phyloP scores from a whole-genome alignment of 371 early-diverging fungal species.

The Mucor piriformis region DNA sequence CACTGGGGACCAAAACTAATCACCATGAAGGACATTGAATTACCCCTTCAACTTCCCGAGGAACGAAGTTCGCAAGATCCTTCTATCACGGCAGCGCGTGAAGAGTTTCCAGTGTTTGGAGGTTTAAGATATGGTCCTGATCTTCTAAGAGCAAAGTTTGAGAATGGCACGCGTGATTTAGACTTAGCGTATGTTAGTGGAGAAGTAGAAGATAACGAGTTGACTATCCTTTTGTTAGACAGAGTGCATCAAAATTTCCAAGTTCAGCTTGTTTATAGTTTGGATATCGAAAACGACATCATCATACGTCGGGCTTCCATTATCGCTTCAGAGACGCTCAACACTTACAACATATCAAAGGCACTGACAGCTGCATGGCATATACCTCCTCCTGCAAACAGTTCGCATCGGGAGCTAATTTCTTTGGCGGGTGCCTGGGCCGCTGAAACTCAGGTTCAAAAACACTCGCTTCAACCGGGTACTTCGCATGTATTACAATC shows the following conservation, averaged over 20 bases:
- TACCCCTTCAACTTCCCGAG: slow-evolving; percentile 2
- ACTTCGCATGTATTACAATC: slow-evolving; percentile 29
- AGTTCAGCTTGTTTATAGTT: slow-evolving; percentile 28
- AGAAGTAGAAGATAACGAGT: not conserved
- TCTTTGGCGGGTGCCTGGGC: slow-evolving; percentile 47
- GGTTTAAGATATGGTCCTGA: slow-evolving; percentile 43
- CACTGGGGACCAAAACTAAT: slow-evolving; percentile 43
- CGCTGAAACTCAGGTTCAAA: slow-evolving; percentile 37
- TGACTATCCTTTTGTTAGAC: slow-evolving; percentile 23
- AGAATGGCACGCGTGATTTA: slow-evolving; percentile 35
- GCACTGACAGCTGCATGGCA: slow-evolving; percentile 45
- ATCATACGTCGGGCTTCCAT: slow-evolving; percentile 18
- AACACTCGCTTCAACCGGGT: slow-evolving; percentile 26
- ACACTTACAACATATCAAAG: slow-evolving; percentile 9
- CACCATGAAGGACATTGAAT: slow-evolving; percentile 18
- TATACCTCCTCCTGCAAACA: slow-evolving; percentile 22
- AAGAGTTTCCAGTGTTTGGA: slow-evolving; percentile 47
- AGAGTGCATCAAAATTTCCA: slow-evolving; percentile 13
- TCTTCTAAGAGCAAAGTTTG: slow-evolving; percentile 27
- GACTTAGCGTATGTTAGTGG: slow-evolving; percentile 23
- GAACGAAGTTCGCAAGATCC: slow-evolving; percentile 38
- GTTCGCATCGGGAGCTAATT: slow-evolving; percentile 25
- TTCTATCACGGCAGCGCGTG: slow-evolving; percentile 30
- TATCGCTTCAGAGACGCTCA: not conserved
- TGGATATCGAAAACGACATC: slow-evolving; percentile 37